Evolutionary conservation across 2,329 filamentous ascomycete species (phyloP).

Genomic region (Aurifilum marmelostoma): DNA sequence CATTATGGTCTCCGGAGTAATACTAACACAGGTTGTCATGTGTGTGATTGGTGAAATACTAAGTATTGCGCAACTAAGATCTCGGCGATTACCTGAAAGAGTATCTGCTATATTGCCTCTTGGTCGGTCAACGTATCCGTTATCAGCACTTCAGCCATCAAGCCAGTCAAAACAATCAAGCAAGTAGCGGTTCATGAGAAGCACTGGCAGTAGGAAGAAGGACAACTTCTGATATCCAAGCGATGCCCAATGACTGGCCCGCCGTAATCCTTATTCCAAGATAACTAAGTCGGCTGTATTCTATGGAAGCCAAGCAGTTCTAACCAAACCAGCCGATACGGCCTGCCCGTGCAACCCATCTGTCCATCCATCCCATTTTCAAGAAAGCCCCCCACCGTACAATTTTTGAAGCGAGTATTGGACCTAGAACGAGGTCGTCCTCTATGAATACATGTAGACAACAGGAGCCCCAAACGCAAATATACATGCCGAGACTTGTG

Average conservation of each 20-base stretch:
- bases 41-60: no score
- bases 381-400: constrained; percentile 7
- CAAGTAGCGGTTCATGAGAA: not conserved
- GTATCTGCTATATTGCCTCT: not conserved
- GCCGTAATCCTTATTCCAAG: constrained; percentile 22
- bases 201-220: not conserved
- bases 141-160: not conserved
- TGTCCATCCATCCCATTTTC: constrained; percentile 8
- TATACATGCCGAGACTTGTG: not conserved
- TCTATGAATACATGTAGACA: constrained; percentile 20
- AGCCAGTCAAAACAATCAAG: not conserved
- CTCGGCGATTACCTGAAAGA: no score
- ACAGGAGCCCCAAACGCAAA: constrained; percentile 17
- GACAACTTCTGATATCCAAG: not conserved
- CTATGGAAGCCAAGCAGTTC: constrained; percentile 12
- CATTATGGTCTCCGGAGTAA: no score
- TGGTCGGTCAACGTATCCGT: not conserved
- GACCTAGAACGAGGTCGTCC: constrained; percentile 6
- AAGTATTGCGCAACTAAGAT: no score
- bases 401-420: constrained; percentile 21
- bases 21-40: no score
- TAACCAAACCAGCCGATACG: not conserved
- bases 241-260: constrained; percentile 11
- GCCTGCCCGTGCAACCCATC: not conserved
- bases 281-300: constrained; percentile 13